Evolutionary conservation across 495 filamentous ascomycete genomes (phyloP), one percentile per base, ranked within the genome.

Genomic region (Hypoxylon cercidicola): DNA sequence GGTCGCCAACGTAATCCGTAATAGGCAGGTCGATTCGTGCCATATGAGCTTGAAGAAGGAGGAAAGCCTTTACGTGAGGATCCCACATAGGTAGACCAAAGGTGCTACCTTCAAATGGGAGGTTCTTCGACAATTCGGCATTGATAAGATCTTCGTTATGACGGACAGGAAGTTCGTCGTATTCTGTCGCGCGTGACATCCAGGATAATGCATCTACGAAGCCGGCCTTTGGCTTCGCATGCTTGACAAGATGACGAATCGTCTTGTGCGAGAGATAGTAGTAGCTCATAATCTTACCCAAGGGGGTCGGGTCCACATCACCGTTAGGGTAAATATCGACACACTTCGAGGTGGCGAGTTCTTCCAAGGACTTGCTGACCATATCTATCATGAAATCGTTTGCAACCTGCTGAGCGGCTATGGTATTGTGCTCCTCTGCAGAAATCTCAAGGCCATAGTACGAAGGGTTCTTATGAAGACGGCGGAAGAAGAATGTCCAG

Each of bases 121-220:
- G 80, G 62, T 91, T 90, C 37, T 87, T 87, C 1, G 93, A 91
- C 3, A 99, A 81, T 70, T 98, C 93, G 0, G 87, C 89, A 73
- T 99, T 99, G 81, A 99, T 93, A 34, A 99, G 88, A 75, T 99
- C 95, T 77, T 99, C 95, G 74, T 99, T 99, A 77, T 99, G 95
- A 4, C 95, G 90, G n/a, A 98, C 96, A 0, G 95, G 95, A 10
- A 99, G 87, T 73, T 99, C 95, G 72, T 97, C 93, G 75, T 97
- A 99, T 79, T 99, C 95, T 12, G 89, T 93, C 8, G 95, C 96
- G 47, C 86, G 85, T 59, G 87, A 95, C 89, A 98, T 93, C 95
- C 94, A 98, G 37, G 87, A 85, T 0, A 98, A 80, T 1, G 89
- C 92, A 65, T 98, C 92, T n/a, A 88, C 82, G 74, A 98, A 96